Evolutionary conservation across 225 moss, liverwort and hornwort species (phyloP).

Genomic region (Straminergon stramineum): DNA sequence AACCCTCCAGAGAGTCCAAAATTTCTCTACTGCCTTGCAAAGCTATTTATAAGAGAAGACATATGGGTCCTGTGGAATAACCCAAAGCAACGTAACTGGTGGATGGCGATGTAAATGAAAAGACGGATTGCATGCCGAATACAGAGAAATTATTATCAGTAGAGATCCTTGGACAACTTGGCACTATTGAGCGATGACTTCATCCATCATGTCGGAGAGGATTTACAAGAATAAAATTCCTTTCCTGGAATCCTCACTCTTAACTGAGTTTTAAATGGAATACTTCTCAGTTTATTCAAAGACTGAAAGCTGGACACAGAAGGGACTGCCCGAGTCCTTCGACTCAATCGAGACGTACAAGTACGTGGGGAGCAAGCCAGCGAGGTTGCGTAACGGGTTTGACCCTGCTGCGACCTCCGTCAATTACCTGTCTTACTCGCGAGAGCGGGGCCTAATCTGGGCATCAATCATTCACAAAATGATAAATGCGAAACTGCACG

Average conservation of each 20-base stretch:
- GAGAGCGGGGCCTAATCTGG: background rate
- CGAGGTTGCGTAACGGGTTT: background rate
- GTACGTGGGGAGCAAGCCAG: background rate
- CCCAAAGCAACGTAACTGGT: no score
- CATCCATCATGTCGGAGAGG: background rate
- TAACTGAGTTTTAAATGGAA: background rate
- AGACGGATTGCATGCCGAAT: background rate
- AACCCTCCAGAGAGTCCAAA: no score
- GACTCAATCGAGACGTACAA: no score
- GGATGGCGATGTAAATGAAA: no score
- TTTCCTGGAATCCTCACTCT: background rate
- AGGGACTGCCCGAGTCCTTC: background rate
- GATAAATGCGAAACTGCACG: no score
- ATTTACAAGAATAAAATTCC: background rate
- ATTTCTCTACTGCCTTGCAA: no score
- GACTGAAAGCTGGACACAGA: background rate
- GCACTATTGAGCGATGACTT: background rate
- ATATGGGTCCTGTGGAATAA: no score
- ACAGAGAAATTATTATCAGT: background rate
- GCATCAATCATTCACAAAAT: background rate
- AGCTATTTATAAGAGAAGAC: no score
- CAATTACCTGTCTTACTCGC: background rate
- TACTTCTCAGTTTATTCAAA: background rate
- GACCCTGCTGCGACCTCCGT: background rate
- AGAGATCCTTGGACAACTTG: background rate